Conservation (phyloP, 2,329 filamentous ascomycete species). For the Aspergillus arachidicola region DNA sequence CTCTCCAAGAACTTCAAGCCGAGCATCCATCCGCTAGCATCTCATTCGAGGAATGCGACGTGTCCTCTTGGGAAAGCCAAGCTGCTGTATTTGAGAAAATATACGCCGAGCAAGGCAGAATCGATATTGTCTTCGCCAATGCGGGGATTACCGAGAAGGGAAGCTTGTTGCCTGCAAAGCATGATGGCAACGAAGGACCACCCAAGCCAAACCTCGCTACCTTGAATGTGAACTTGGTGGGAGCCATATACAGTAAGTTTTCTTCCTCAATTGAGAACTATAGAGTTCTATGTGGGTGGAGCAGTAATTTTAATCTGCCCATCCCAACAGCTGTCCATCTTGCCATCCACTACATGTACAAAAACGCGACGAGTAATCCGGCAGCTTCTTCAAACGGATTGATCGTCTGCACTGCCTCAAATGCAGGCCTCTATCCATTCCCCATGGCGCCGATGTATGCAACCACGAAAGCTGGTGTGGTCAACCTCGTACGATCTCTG, state of each 20-base stretch:
- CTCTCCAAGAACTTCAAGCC: not conserved
- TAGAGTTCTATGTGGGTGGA: not conserved
- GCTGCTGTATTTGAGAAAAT: not conserved
- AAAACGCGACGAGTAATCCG: not conserved
- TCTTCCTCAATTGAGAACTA: not conserved
- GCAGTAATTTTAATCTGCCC: not conserved
- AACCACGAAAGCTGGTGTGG: not conserved
- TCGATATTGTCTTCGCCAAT: slow-evolving; percentile 56
- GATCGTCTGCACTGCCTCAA: not conserved
- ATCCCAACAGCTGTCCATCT: not conserved
- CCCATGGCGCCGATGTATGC: not conserved
- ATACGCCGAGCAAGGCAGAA: slow-evolving; percentile 33
- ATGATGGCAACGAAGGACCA: not conserved
- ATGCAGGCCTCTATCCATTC: not conserved
- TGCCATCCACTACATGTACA: not conserved
- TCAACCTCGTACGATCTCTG: not conserved
- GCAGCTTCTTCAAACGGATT: not conserved
- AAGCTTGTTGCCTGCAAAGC: slow-evolving; percentile 33
- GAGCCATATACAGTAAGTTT: not conserved
- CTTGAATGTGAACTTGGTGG: not conserved
- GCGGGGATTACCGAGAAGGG: slow-evolving; percentile 52
- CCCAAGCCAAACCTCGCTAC: not conserved
- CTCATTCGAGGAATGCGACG: not conserved
- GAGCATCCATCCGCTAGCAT: not conserved
- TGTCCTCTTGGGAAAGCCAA: not conserved